Conservation (phyloP, 148 eudicot species). For the Persicaria tinctoria region DNA sequence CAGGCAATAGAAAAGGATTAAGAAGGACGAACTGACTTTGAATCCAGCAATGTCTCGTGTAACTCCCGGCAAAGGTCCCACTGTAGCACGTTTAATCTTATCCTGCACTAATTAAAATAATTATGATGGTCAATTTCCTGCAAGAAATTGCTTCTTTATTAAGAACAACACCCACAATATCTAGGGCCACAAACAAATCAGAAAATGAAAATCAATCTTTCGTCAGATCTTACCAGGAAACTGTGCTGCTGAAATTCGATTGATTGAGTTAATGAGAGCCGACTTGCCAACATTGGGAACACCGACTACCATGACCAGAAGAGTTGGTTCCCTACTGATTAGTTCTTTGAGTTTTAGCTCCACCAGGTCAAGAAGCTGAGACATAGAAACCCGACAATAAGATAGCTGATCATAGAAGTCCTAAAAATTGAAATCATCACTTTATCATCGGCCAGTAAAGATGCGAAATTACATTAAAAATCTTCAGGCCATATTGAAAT, state of each 20-base stretch:
- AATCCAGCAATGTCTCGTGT: conserved; percentile 99
- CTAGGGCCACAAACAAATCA: background rate
- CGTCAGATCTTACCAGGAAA: conserved; percentile 63
- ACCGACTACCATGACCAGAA: conserved; percentile 94
- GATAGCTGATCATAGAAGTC: background rate
- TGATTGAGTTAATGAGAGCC: conserved; percentile 81
- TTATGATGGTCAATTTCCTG: background rate
- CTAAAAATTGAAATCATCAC: background rate
- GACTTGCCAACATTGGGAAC: conserved; percentile 99
- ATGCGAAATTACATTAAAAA: background rate
- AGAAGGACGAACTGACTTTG: conserved; percentile 41
- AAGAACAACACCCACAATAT: background rate
- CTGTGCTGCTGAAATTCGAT: conserved; percentile 65
- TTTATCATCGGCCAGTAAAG: background rate
- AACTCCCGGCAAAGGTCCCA: conserved; percentile 99
- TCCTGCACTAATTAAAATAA: conserved; percentile 50
- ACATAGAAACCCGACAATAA: conserved; percentile 6
- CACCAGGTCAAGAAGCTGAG: conserved; percentile 75
- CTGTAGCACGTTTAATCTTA: conserved; percentile 75
- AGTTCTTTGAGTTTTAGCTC: conserved; percentile 86
- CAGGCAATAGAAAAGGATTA: background rate
- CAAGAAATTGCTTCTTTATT: conserved; percentile 19
- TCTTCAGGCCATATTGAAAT: background rate
- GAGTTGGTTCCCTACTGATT: conserved; percentile 80
- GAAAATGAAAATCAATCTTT: background rate